Percentiles rank a stretch among this genome's conserved stretches.
Evolutionary conservation across 2,329 filamentous ascomycete species (phyloP).

Genomic region (Metarhizium anisopliae): DNA sequence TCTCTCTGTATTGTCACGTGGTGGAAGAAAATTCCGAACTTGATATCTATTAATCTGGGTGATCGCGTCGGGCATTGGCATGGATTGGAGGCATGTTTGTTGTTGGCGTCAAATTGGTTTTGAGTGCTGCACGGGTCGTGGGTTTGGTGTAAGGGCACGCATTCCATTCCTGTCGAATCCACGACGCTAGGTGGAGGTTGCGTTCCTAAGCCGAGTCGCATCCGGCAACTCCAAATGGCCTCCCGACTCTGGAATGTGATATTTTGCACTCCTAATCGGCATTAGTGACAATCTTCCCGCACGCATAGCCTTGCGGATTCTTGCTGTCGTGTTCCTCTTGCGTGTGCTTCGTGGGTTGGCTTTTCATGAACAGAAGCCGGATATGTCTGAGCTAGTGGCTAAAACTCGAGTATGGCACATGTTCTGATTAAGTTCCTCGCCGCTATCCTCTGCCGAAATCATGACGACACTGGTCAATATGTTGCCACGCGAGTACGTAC

Average conservation of each 20-base stretch:
- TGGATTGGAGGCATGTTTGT: too few relatives aligned
- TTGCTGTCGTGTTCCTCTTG: not conserved
- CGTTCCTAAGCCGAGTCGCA: too few relatives aligned
- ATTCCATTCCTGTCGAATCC: not conserved
- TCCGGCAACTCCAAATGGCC: too few relatives aligned
- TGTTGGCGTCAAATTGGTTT: not conserved
- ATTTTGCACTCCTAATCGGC: too few relatives aligned
- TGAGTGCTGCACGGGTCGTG: not conserved
- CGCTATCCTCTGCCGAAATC: not conserved
- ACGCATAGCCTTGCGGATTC: not conserved
- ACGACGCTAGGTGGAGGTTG: not conserved
- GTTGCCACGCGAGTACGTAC: too few relatives aligned
- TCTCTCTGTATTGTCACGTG: not conserved
- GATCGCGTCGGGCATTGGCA: too few relatives aligned
- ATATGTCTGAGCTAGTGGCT: not conserved
- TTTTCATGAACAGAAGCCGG: not conserved
- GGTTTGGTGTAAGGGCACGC: not conserved
- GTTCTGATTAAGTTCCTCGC: not conserved
- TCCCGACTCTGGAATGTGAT: too few relatives aligned
- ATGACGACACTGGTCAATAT: not conserved
- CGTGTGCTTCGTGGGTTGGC: not conserved
- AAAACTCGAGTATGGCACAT: not conserved
- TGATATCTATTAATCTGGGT: not conserved
- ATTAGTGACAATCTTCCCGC: too few relatives aligned
- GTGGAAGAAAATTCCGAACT: too few relatives aligned